Evolutionary conservation across 768 basidiomycete species (phyloP).

Genomic region (Chiua virens): DNA sequence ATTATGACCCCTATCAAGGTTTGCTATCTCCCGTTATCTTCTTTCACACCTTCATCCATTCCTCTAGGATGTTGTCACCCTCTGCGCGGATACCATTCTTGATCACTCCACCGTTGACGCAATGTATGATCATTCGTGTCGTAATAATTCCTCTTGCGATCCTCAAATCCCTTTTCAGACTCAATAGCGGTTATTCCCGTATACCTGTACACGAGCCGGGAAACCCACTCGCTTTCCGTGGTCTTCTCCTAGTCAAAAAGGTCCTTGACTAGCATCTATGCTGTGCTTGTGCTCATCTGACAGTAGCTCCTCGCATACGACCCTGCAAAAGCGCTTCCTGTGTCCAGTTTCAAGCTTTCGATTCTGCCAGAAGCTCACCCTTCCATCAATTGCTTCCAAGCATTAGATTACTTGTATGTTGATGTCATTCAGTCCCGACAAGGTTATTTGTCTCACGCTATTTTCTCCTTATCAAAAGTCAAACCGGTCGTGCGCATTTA

Average conservation of each 20-base stretch:
- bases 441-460: neutral
- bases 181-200: slow-evolving; percentile 86
- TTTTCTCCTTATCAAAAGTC: slow-evolving; percentile 67
- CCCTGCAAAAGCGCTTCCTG: slow-evolving; percentile 71
- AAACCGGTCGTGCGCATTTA: slow-evolving; percentile 93
- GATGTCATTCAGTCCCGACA: neutral
- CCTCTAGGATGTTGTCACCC: slow-evolving; percentile 68
- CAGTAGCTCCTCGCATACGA: slow-evolving; percentile 83
- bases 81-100: slow-evolving; percentile 74
- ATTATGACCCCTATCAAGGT: slow-evolving; percentile 86
- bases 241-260: slow-evolving; percentile 83
- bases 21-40: slow-evolving; percentile 10
- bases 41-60: neutral
- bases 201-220: slow-evolving; percentile 84
- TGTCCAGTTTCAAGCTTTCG: slow-evolving; percentile 73
- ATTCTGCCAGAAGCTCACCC: slow-evolving; percentile 89
- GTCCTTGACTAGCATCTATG: slow-evolving; percentile 33
- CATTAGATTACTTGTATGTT: slow-evolving; percentile 87
- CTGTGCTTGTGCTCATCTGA: neutral
- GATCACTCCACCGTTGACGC: slow-evolving; percentile 78
- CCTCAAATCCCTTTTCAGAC: slow-evolving; percentile 35
- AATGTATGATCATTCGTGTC: slow-evolving; percentile 48
- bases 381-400: slow-evolving; percentile 91
- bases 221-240: slow-evolving; percentile 69
- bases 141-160: slow-evolving; percentile 2